A percentile compares a stretch with the other conserved stretches of the same genome.
Evolutionary conservation across 2,329 filamentous ascomycete genomes (phyloP).

Genomic region (Elsinoe australis): DNA sequence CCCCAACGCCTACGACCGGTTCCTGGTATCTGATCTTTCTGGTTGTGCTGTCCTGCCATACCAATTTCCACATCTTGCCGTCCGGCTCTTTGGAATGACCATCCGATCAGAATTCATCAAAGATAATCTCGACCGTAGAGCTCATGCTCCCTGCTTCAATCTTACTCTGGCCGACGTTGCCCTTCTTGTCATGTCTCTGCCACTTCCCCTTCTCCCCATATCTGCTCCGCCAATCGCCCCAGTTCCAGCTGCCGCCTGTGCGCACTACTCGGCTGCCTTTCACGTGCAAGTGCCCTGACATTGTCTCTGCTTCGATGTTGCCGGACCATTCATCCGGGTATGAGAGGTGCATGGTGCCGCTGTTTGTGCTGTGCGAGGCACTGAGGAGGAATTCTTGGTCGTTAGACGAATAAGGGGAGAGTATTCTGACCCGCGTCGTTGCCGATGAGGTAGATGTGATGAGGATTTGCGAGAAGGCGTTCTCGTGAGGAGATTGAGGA

Average conservation of each 20-base stretch:
- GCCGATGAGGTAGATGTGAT: neutral
- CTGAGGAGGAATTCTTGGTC: neutral
- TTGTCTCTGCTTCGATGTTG: slow-evolving; percentile 7
- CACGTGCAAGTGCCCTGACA: slow-evolving; percentile 9
- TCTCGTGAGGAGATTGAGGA: neutral
- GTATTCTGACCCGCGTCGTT: neutral
- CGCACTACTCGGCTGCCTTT: slow-evolving; percentile 3
- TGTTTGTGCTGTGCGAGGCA: slow-evolving; percentile 1
- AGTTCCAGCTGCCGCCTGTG: slow-evolving; percentile 7
- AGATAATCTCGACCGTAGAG: neutral
- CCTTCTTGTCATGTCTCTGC: slow-evolving; percentile 3
- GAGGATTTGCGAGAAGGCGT: neutral
- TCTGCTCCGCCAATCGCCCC: neutral
- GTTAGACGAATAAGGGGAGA: neutral
- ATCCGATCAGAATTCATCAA: neutral
- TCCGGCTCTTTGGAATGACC: neutral
- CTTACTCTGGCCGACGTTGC: neutral
- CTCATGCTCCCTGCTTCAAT: neutral
- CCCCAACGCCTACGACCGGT: neutral
- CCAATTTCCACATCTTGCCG: no score
- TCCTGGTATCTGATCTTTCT: no score
- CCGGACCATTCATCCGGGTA: slow-evolving; percentile 13
- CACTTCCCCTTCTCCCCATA: slow-evolving; percentile 11
- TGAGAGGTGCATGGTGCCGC: neutral
- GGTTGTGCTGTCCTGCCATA: neutral